Conservation (phyloP, 768 basidiomycete species). For the Suillus paluster region DNA sequence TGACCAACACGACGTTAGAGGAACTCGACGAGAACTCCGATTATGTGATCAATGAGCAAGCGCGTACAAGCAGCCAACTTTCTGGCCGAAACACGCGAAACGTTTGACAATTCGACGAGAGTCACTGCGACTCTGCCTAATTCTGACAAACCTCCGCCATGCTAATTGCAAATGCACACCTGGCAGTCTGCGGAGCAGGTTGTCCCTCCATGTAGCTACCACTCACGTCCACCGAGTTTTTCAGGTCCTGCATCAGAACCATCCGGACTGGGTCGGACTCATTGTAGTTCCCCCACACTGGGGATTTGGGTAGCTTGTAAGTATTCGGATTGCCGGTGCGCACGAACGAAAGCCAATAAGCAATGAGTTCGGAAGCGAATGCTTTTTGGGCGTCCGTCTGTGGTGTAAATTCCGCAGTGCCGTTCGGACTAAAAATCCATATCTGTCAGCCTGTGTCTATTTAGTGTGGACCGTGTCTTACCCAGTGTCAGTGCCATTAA, state of each 20-base stretch:
- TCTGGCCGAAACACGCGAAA: too few relatives aligned
- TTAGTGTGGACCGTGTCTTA: slow-evolving; percentile 24
- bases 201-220: slow-evolving; percentile 48
- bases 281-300: slow-evolving; percentile 49
- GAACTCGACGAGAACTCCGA: too few relatives aligned
- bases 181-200: slow-evolving; percentile 37
- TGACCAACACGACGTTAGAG: too few relatives aligned
- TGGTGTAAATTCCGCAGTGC: slow-evolving; percentile 52
- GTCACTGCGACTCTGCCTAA: slow-evolving; percentile 24
- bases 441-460: not conserved
- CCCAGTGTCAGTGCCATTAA: slow-evolving; percentile 64
- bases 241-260: slow-evolving; percentile 46
- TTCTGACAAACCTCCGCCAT: slow-evolving; percentile 40
- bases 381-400: slow-evolving; percentile 49
- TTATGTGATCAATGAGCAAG: too few relatives aligned
- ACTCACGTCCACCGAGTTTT: slow-evolving; percentile 33
- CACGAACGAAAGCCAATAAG: slow-evolving; percentile 70
- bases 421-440: slow-evolving; percentile 46
- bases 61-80: too few relatives aligned
- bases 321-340: slow-evolving; percentile 59
- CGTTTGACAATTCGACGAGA: not conserved
- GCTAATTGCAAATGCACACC: slow-evolving; percentile 43
- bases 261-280: slow-evolving; percentile 40
- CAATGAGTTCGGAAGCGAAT: slow-evolving; percentile 62
- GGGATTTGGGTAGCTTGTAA: slow-evolving; percentile 54